Conservation (phyloP, 1,139 yeast species). For the Pneumocystis murina region DNA sequence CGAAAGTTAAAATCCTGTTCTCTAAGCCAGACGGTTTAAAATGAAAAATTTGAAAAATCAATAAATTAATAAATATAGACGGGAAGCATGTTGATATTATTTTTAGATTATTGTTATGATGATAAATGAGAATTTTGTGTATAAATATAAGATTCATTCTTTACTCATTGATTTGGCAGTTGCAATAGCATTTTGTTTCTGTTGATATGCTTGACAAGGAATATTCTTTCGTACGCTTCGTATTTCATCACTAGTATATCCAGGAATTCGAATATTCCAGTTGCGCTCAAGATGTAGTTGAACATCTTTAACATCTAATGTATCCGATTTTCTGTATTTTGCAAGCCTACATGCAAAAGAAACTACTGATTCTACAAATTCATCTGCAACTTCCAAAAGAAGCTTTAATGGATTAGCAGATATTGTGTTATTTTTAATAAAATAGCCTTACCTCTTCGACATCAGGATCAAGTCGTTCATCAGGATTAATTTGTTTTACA, state of each 20-base stretch:
- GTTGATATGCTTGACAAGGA: conserved; percentile 57
- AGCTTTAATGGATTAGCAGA: conserved; percentile 71
- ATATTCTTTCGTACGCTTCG: conserved; percentile 69
- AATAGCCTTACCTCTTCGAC: conserved; percentile 26
- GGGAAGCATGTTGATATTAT: neutral
- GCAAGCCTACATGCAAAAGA: conserved; percentile 89
- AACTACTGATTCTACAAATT: conserved; percentile 79
- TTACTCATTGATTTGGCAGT: conserved; percentile 18
- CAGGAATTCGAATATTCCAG: conserved; percentile 92
- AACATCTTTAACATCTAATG: conserved; percentile 73
- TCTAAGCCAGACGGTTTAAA: neutral
- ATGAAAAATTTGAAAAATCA: neutral
- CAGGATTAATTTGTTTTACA: conserved; percentile 51
- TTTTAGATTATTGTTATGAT: neutral
- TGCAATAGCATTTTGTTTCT: conserved; percentile 51
- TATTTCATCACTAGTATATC: conserved; percentile 81
- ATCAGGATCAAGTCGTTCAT: conserved; percentile 42
- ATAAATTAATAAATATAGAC: neutral
- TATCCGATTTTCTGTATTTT: conserved; percentile 82
- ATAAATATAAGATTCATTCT: neutral
- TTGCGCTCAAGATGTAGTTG: conserved; percentile 85
- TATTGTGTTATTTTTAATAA: conserved; percentile 62
- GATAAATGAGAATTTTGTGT: neutral
- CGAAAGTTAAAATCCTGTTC: neutral
- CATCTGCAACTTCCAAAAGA: conserved; percentile 84